phyloP scores from a whole-genome alignment of 257 asterid genomes.

The Leptodermis oblonga region DNA sequence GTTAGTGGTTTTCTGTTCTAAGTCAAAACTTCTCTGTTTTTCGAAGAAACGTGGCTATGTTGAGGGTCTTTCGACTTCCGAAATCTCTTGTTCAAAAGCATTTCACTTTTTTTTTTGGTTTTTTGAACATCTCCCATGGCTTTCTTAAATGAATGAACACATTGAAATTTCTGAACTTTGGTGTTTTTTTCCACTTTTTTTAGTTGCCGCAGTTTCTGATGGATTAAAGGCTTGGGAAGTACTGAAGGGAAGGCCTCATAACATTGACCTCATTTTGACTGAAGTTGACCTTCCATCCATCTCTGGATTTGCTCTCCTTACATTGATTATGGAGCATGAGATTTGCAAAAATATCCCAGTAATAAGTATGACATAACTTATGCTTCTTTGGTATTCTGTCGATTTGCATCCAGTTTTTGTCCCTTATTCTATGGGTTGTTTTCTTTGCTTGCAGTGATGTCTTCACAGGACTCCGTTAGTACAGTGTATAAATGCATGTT shows the following conservation, averaged over 20 bases:
- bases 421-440: neutral
- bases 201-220: conserved; percentile 91
- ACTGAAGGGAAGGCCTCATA: conserved; percentile 55
- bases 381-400: neutral
- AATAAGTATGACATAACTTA: conserved; percentile 54
- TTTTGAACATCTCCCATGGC: conserved; percentile 9
- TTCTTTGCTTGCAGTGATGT: conserved; percentile 77
- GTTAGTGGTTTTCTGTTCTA: neutral
- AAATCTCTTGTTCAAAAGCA: neutral
- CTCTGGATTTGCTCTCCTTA: conserved; percentile 94
- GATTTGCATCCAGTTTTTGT: neutral
- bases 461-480: conserved; percentile 77
- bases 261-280: conserved; percentile 77
- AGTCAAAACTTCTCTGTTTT: too few species aligned
- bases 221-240: conserved; percentile 98
- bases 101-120: neutral
- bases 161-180: neutral
- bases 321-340: conserved; percentile 87
- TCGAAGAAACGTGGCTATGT: neutral
- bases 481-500: conserved; percentile 94
- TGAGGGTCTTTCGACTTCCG: neutral
- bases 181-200: neutral
- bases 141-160: neutral
- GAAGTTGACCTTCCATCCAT: conserved; percentile 94
- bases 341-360: conserved; percentile 91